phyloP scores from a whole-genome alignment of 2,329 filamentous ascomycete species.

The Dactylellina sp. region DNA sequence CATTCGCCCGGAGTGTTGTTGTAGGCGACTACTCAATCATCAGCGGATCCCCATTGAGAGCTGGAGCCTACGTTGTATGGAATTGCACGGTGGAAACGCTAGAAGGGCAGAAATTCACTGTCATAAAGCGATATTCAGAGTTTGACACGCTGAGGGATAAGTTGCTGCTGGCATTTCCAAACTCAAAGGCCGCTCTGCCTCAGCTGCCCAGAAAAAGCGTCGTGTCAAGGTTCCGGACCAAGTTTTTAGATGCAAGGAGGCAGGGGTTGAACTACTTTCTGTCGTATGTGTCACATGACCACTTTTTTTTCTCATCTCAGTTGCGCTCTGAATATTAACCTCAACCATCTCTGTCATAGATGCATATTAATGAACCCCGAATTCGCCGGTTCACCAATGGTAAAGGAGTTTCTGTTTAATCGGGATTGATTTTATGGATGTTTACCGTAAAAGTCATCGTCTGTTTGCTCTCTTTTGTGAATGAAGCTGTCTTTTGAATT shows the following conservation, averaged over 20 bases:
- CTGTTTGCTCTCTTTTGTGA: background rate
- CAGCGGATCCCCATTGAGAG: conserved; percentile 67
- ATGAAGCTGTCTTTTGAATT: background rate
- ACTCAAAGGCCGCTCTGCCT: conserved; percentile 87
- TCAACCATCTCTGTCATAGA: conserved; percentile 67
- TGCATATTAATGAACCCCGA: conserved; percentile 93
- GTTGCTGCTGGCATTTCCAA: conserved; percentile 83
- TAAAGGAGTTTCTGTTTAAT: conserved; percentile 87
- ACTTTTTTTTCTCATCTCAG: background rate
- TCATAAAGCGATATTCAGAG: conserved; percentile 84
- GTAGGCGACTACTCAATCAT: conserved; percentile 74
- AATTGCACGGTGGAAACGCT: conserved; percentile 89
- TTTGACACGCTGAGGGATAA: conserved; percentile 84
- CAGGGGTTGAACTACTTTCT: conserved; percentile 90
- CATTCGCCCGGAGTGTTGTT: conserved; percentile 73
- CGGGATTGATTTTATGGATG: conserved; percentile 40
- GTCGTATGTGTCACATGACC: conserved; percentile 72
- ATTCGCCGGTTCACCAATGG: conserved; percentile 87
- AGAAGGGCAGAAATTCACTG: conserved; percentile 71
- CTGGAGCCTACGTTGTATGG: conserved; percentile 96
- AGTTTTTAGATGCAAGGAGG: conserved; percentile 86
- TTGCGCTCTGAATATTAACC: conserved; percentile 12
- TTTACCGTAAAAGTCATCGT: background rate
- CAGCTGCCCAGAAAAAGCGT: conserved; percentile 89
- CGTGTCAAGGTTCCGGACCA: conserved; percentile 68